Percentiles rank a stretch among this genome's conserved stretches.
Evolutionary conservation across 2,329 filamentous ascomycete genomes (phyloP).

Genomic region (Allantophomopsis lycopodina): DNA sequence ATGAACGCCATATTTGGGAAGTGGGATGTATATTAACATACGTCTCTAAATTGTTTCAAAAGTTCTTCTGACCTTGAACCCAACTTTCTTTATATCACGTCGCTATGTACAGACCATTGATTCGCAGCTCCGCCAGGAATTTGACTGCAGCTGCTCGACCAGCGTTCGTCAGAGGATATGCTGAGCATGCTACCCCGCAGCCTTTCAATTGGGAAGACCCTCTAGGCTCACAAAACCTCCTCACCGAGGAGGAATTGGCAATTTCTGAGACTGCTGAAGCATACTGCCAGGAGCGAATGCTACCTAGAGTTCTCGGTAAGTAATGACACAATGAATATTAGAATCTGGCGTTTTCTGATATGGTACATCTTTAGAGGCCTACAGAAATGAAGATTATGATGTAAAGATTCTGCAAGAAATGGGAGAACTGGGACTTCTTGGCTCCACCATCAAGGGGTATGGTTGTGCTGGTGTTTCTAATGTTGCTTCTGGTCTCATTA

Average conservation of each 20-base stretch:
- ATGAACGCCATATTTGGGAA: too few species aligned
- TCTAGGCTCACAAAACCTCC: slow-evolving; percentile 59
- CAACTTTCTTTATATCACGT: too few species aligned
- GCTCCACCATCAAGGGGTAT: slow-evolving; percentile 76
- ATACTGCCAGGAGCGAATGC: slow-evolving; percentile 84
- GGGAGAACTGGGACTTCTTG: slow-evolving; percentile 81
- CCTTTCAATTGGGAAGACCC: slow-evolving; percentile 79
- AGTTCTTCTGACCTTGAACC: too few species aligned
- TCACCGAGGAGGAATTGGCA: slow-evolving; percentile 82
- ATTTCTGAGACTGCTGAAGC: slow-evolving; percentile 83
- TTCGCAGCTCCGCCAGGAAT: too few species aligned
- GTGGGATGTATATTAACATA: too few species aligned
- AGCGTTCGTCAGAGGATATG: too few species aligned
- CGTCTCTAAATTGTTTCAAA: too few species aligned
- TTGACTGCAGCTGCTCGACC: too few species aligned
- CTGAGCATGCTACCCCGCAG: slow-evolving; percentile 12
- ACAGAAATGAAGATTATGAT: slow-evolving; percentile 79
- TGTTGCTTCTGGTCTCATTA: slow-evolving; percentile 81
- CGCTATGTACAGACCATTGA: too few species aligned
- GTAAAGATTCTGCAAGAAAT: slow-evolving; percentile 77
- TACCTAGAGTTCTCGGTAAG: slow-evolving; percentile 75
- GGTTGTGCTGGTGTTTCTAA: slow-evolving; percentile 79
- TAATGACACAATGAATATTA: slow-evolving; percentile 7
- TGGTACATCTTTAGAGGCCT: slow-evolving; percentile 46
- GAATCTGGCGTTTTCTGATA: background rate